phyloP scores from a whole-genome alignment of 345 rosid genomes.

The Noccaea caerulescens region DNA sequence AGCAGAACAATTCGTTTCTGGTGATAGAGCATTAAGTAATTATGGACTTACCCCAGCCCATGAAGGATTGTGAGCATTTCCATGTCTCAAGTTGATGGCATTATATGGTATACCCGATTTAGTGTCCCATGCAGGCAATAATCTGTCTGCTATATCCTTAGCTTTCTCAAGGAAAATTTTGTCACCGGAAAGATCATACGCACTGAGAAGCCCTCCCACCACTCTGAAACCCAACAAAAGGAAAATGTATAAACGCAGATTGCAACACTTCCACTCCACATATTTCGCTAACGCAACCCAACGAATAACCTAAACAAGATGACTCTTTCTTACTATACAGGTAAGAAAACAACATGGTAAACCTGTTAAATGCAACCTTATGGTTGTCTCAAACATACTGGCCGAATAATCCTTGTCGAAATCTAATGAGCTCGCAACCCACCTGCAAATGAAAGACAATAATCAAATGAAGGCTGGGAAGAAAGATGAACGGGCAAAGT shows the following conservation, averaged over 20 bases:
- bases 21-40: background rate
- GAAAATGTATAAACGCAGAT: constrained; percentile 14
- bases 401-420: constrained; percentile 90
- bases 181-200: constrained; percentile 93
- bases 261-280: constrained; percentile 9
- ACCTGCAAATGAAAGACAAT: constrained; percentile 59
- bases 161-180: constrained; percentile 89
- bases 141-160: constrained; percentile 87
- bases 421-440: constrained; percentile 92
- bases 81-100: constrained; percentile 75
- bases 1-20: background rate
- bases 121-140: constrained; percentile 95
- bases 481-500: constrained; percentile 12
- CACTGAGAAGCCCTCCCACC: constrained; percentile 97
- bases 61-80: constrained; percentile 78
- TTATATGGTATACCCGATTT: constrained; percentile 84
- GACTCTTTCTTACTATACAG: constrained; percentile 37
- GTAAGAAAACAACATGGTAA: constrained; percentile 55
- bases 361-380: constrained; percentile 91
- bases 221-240: constrained; percentile 63
- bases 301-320: constrained; percentile 32
- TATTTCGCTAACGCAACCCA: background rate
- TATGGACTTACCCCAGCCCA: constrained; percentile 87
- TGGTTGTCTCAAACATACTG: constrained; percentile 99
- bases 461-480: constrained; percentile 17